These are phyloP conservation scores for Xylariaceae sp. DNA, from an alignment of 2,329 filamentous ascomycete genomes.

Conservation along the genomic window DNA sequence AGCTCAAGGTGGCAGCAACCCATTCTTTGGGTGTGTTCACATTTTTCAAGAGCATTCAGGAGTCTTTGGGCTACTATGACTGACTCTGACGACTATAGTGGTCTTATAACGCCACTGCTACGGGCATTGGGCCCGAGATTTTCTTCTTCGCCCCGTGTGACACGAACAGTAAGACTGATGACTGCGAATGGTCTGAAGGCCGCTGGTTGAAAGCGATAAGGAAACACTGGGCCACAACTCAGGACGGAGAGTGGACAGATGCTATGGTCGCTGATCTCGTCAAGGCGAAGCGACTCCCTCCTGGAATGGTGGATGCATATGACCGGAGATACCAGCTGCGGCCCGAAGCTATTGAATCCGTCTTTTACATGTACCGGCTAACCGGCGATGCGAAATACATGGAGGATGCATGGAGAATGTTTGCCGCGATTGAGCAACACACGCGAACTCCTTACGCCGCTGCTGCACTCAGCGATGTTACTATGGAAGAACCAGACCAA, in stretches of 20 bases:
- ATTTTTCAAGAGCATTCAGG: too few species aligned
- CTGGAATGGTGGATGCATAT: conserved; percentile 52
- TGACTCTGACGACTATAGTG: too few species aligned
- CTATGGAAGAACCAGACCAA: conserved; percentile 25
- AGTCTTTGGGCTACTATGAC: too few species aligned
- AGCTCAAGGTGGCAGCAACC: too few species aligned
- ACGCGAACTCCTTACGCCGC: conserved; percentile 61
- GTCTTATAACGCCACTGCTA: conserved; percentile 54
- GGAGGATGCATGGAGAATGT: conserved; percentile 73
- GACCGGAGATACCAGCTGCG: conserved; percentile 62
- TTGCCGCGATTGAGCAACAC: conserved; percentile 56
- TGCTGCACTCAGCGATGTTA: conserved; percentile 64
- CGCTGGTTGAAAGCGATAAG: conserved; percentile 24
- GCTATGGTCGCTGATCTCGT: conserved; percentile 34
- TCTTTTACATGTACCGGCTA: conserved; percentile 73
- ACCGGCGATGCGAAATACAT: conserved; percentile 64
- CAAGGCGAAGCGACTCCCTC: conserved; percentile 43
- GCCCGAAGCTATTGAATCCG: conserved; percentile 76
- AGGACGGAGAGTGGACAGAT: conserved; percentile 20
- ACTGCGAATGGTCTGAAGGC: conserved; percentile 30
- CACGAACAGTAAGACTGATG: conserved; percentile 22
- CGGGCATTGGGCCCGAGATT: conserved; percentile 60
- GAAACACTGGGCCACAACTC: conserved; percentile 24
- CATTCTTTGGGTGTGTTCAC: too few species aligned
- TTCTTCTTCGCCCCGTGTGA: conserved; percentile 45